Conservation (phyloP, 768 basidiomycete genomes). For the Lactarius evosmus region DNA sequence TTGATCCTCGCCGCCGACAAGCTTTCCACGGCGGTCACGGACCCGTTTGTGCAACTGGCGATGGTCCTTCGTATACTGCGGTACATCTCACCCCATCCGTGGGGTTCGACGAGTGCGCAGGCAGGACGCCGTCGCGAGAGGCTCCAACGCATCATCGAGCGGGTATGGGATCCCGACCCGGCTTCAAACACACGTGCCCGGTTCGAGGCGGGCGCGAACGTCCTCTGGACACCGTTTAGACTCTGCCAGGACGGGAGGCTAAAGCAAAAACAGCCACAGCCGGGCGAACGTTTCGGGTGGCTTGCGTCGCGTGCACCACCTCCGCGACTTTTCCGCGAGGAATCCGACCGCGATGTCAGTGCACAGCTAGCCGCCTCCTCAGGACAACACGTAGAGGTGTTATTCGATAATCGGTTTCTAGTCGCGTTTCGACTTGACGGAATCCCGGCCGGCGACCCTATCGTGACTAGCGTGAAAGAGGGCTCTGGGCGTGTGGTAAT, state of each 20-base stretch:
- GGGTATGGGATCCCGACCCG: conserved; percentile 44
- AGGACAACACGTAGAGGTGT: conserved; percentile 37
- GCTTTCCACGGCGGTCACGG: conserved; percentile 22
- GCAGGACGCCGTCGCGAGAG: conserved; percentile 48
- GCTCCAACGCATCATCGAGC: conserved; percentile 46
- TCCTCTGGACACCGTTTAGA: conserved; percentile 25
- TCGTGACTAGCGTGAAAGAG: conserved; percentile 30
- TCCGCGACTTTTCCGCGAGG: conserved; percentile 28
- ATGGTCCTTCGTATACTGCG: conserved; percentile 51
- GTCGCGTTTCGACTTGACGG: conserved; percentile 44
- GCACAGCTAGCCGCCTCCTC: conserved; percentile 8
- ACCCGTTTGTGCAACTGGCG: conserved; percentile 28
- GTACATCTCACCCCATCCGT: conserved; percentile 68
- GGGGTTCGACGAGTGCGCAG: conserved; percentile 69
- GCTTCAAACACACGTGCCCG: conserved; percentile 30
- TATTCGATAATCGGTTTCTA: conserved; percentile 68
- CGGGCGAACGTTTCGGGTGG: conserved; percentile 49
- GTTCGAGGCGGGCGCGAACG: conserved; percentile 24
- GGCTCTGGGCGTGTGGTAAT: conserved; percentile 35
- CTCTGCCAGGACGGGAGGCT: conserved; percentile 16
- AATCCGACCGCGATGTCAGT: conserved; percentile 43
- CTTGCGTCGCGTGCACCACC: conserved; percentile 59
- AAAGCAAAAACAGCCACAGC: background rate
- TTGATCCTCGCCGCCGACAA: conserved; percentile 30
- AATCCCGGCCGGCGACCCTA: conserved; percentile 42